Percentiles rank a stretch among this genome's conserved stretches.
phyloP scores from a whole-genome alignment of 306 rosid genomes.

The Trifolium repens region DNA sequence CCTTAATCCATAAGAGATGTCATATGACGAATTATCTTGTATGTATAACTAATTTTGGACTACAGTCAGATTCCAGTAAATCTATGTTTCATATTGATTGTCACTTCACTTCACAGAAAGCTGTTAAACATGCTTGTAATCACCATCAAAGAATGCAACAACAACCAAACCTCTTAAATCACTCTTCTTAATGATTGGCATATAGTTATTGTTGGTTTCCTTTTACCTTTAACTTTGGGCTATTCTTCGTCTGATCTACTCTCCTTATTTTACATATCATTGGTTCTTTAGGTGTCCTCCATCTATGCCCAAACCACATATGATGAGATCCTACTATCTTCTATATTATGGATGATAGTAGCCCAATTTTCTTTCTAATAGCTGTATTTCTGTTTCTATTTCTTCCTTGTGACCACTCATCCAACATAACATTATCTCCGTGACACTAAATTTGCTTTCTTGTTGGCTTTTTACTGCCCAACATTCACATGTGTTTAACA shows the following conservation, averaged over 20 bases:
- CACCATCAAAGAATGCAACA: neutral
- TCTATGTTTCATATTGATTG: slow-evolving; percentile 12
- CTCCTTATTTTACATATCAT: neutral
- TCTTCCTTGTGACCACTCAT: neutral
- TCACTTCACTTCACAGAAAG: slow-evolving; percentile 11
- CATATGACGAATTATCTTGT: slow-evolving; percentile 12
- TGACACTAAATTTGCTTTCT: neutral
- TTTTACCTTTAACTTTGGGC: neutral
- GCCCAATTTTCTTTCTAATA: neutral
- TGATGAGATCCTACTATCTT: neutral
- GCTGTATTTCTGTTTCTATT: neutral
- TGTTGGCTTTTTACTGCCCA: slow-evolving; percentile 2
- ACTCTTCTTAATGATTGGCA: slow-evolving; percentile 5
- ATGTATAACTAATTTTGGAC: neutral
- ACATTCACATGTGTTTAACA: neutral
- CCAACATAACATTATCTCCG: neutral
- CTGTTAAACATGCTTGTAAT: slow-evolving; percentile 20
- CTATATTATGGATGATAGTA: neutral
- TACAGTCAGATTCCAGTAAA: slow-evolving; percentile 14
- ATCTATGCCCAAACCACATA: neutral
- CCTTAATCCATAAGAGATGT: neutral
- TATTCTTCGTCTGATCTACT: neutral
- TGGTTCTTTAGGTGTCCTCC: neutral
- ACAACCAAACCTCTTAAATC: neutral
- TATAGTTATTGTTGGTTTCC: neutral